Conservation (phyloP, 768 basidiomycete species). For the Serpula lacrymans region DNA sequence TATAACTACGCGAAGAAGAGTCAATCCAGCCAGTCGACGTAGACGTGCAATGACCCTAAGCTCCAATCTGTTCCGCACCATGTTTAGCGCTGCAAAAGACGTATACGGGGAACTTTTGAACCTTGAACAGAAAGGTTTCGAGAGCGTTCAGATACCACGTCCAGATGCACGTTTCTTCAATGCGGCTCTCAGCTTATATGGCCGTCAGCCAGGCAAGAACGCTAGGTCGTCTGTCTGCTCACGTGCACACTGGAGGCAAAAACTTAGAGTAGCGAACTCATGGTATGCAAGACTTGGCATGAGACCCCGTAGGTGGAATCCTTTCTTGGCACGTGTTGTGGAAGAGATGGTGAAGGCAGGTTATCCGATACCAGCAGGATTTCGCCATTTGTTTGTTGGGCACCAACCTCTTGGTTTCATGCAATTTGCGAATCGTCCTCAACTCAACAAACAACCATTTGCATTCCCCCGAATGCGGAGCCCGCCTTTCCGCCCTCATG, state of each 20-base stretch:
- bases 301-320: slow-evolving; percentile 25
- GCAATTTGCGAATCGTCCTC: slow-evolving; percentile 8
- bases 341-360: slow-evolving; percentile 39
- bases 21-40: slow-evolving; percentile 18
- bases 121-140: slow-evolving; percentile 20
- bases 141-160: slow-evolving; percentile 32
- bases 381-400: slow-evolving; percentile 38
- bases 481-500: slow-evolving; percentile 19
- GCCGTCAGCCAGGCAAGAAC: slow-evolving; percentile 17
- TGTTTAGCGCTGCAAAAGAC: slow-evolving; percentile 30
- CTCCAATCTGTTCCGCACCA: slow-evolving; percentile 32
- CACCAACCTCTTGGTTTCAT: slow-evolving; percentile 22
- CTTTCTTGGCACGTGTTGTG: slow-evolving; percentile 33
- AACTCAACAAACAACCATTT: slow-evolving; percentile 22
- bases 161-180: slow-evolving; percentile 72
- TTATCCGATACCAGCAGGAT: slow-evolving; percentile 36
- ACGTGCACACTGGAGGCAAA: slow-evolving; percentile 28
- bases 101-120: slow-evolving; percentile 20
- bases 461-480: slow-evolving; percentile 18
- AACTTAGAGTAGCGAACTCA: slow-evolving; percentile 22
- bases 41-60: slow-evolving; percentile 25
- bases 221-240: slow-evolving; percentile 12
- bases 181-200: slow-evolving; percentile 48
- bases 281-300: slow-evolving; percentile 26
- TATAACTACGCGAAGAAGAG: slow-evolving; percentile 19